Percentiles rank a stretch among this genome's conserved stretches.
Conservation (phyloP, 2,329 filamentous ascomycete genomes). For the Esteya vermicola region DNA sequence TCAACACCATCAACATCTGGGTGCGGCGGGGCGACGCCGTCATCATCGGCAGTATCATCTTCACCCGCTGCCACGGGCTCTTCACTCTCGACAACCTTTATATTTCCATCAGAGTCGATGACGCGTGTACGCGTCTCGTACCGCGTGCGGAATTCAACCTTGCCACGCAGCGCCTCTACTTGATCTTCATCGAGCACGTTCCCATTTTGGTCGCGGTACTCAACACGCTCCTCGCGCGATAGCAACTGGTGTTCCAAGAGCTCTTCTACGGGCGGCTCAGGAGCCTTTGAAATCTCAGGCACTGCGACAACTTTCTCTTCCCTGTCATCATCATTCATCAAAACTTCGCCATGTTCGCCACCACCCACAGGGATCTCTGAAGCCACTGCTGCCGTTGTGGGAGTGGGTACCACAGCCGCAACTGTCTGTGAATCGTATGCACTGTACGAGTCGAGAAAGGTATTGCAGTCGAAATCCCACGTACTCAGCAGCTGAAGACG, state of each 20-base stretch:
- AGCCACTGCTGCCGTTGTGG: too few relatives aligned
- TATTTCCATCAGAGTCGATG: conserved; percentile 66
- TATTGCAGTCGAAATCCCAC: conserved; percentile 99
- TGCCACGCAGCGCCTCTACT: conserved; percentile 72
- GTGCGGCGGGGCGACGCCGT: conserved; percentile 34
- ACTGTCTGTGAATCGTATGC: conserved; percentile 25
- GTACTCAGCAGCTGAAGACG: conserved; percentile 72
- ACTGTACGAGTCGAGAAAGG: conserved; percentile 59
- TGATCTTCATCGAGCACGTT: conserved; percentile 76
- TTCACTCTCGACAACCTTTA: conserved; percentile 29
- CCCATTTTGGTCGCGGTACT: conserved; percentile 90
- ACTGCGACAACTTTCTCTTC: conserved; percentile 1
- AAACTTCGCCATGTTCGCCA: conserved; percentile 4
- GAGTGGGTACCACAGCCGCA: conserved; percentile 5
- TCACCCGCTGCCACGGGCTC: neutral
- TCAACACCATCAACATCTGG: conserved; percentile 48
- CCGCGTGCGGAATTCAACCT: conserved; percentile 88
- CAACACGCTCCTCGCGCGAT: conserved; percentile 65
- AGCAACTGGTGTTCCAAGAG: conserved; percentile 22
- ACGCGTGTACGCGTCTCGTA: conserved; percentile 91
- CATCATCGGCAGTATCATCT: neutral
- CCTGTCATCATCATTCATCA: neutral
- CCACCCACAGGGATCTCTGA: conserved; percentile 2
- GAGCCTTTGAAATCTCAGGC: neutral
- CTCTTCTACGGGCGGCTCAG: conserved; percentile 18